Conservation (phyloP, 208 protist species). For the Leishmania amazonensis region DNA sequence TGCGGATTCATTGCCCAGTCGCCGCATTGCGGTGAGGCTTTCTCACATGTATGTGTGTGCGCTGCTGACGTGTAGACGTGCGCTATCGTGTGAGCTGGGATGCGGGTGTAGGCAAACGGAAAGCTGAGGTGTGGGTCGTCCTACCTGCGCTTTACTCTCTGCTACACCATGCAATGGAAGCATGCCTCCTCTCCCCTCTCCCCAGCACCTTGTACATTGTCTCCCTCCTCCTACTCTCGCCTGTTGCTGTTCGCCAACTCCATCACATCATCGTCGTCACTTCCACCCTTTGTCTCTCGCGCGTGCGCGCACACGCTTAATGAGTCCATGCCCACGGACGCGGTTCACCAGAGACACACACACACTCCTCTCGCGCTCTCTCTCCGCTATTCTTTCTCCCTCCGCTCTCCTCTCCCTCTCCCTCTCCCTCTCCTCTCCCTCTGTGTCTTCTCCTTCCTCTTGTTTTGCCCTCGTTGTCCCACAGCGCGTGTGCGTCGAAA, state of each 20-base stretch:
- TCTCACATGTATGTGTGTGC: neutral
- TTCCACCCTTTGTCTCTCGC: neutral
- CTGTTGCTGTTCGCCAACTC: neutral
- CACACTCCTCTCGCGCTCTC: neutral
- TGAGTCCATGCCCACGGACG: neutral
- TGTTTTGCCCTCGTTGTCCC: neutral
- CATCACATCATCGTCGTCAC: neutral
- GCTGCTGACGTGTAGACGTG: neutral
- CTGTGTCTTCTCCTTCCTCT: neutral
- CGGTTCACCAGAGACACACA: neutral
- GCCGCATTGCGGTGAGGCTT: neutral
- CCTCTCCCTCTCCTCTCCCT: neutral
- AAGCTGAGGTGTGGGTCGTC: neutral
- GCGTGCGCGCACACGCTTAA: neutral
- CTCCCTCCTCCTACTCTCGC: neutral
- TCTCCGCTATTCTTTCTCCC: neutral
- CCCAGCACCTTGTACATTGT: neutral
- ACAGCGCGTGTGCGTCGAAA: neutral
- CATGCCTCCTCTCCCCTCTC: neutral
- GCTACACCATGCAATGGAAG: neutral
- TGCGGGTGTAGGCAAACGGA: neutral
- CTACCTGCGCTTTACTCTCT: neutral
- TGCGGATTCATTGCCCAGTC: neutral
- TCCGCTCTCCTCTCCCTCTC: neutral
- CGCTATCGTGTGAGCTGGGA: neutral